These are phyloP conservation scores for Sclerotinia sclerotiorum DNA, from an alignment of 2,329 filamentous ascomycete genomes.

Conservation along the genomic window DNA sequence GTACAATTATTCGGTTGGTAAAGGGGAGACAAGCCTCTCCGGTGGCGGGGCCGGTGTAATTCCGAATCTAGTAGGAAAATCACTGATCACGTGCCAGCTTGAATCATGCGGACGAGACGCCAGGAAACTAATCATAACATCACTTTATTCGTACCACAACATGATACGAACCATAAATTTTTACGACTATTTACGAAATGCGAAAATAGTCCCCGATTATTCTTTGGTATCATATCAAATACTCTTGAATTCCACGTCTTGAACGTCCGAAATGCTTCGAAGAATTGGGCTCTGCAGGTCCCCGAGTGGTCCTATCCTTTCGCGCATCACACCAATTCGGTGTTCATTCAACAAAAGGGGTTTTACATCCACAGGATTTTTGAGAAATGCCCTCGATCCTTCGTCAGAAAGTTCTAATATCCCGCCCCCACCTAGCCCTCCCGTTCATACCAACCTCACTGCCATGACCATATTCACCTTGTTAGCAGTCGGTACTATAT, in stretches of 20 bases:
- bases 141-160: background rate
- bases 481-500: constrained; percentile 14
- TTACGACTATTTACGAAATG: background rate
- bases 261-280: background rate
- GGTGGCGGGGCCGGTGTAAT: background rate
- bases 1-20: constrained; percentile 2
- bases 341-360: background rate
- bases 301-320: background rate
- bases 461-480: constrained; percentile 7
- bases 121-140: background rate
- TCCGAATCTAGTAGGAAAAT: background rate
- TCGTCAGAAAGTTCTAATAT: background rate
- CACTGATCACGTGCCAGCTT: background rate
- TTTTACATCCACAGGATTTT: background rate
- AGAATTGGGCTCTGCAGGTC: background rate
- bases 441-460: background rate
- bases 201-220: background rate
- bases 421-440: background rate
- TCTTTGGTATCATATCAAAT: background rate
- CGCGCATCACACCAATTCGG: background rate
- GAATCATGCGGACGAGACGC: background rate
- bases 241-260: background rate
- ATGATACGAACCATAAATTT: background rate
- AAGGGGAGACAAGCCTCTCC: background rate
- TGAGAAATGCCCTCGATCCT: background rate